A percentile compares a stretch with the other conserved stretches of the same genome.
phyloP scores from a whole-genome alignment of 2,329 filamentous ascomycete genomes.

The Elsinoe batatas region DNA sequence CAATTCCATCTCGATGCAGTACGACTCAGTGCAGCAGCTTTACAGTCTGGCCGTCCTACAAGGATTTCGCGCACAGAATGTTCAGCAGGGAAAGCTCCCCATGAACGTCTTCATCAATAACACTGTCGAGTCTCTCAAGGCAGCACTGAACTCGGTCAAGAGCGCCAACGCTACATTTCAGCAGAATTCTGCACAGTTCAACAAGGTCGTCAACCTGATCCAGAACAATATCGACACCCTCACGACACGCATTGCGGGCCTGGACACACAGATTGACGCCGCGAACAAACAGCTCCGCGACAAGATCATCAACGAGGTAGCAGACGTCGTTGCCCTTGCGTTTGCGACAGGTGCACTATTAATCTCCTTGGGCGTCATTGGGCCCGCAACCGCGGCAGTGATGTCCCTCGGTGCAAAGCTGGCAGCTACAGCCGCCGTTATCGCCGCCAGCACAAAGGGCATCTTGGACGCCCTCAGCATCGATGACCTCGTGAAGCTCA shows the following conservation, averaged over 20 bases:
- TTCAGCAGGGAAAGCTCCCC: neutral
- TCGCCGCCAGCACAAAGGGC: neutral
- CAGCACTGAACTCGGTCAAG: neutral
- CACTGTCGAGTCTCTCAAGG: neutral
- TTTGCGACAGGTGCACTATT: neutral
- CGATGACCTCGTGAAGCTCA: neutral
- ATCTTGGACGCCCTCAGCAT: neutral
- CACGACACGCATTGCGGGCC: neutral
- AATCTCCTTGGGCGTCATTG: neutral
- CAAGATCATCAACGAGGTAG: neutral
- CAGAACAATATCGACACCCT: neutral
- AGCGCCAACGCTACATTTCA: neutral
- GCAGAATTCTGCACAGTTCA: neutral
- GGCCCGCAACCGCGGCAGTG: neutral
- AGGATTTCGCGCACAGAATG: neutral
- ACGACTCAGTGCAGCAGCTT: neutral
- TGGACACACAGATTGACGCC: neutral
- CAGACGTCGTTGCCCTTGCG: neutral
- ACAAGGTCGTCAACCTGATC: neutral
- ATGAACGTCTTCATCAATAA: neutral
- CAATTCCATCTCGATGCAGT: neutral
- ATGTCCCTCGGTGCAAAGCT: neutral
- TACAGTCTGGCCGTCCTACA: neutral
- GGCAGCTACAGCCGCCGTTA: neutral
- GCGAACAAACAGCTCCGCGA: neutral